phyloP scores from a whole-genome alignment of 148 eudicot species.

The Cornus florida region DNA sequence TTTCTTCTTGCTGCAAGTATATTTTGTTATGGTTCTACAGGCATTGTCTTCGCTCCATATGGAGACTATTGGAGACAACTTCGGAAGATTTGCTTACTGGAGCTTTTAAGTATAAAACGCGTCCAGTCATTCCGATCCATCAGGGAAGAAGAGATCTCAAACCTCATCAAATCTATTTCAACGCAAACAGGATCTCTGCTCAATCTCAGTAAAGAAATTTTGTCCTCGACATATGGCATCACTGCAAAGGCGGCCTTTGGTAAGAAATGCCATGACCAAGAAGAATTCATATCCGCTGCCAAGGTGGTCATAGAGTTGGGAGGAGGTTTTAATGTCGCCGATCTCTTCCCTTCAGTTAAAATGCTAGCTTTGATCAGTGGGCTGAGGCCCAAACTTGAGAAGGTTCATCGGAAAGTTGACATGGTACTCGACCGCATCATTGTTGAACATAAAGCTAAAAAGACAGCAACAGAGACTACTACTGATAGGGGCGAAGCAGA shows the following conservation, averaged over 20 bases:
- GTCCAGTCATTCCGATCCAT: constrained; percentile 5
- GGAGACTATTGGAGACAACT: constrained; percentile 28
- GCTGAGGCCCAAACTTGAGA: not conserved
- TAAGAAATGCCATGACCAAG: constrained; percentile 6
- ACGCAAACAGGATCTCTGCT: not conserved
- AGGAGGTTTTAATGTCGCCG: constrained; percentile 12
- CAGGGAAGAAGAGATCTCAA: constrained; percentile 13
- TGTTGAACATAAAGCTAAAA: constrained; percentile 6
- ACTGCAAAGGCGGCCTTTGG: constrained; percentile 16
- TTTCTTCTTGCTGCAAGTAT: not conserved
- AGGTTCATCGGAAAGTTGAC: not conserved
- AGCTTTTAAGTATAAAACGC: constrained; percentile 12
- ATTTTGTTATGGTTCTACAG: constrained; percentile 11
- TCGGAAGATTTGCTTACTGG: constrained; percentile 20
- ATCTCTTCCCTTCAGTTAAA: constrained; percentile 16
- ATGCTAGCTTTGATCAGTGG: constrained; percentile 7
- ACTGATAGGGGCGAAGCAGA: not conserved
- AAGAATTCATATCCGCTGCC: not conserved
- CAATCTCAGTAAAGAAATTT: constrained; percentile 13
- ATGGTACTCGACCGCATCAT: constrained; percentile 10
- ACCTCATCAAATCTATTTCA: not conserved
- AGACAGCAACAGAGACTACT: not conserved
- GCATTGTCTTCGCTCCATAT: constrained; percentile 17
- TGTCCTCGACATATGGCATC: not conserved
- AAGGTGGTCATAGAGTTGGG: not conserved